Base-by-base conservation (phyloP, 345 rosid species). In the Eucalyptus polyanthemos region DNA sequence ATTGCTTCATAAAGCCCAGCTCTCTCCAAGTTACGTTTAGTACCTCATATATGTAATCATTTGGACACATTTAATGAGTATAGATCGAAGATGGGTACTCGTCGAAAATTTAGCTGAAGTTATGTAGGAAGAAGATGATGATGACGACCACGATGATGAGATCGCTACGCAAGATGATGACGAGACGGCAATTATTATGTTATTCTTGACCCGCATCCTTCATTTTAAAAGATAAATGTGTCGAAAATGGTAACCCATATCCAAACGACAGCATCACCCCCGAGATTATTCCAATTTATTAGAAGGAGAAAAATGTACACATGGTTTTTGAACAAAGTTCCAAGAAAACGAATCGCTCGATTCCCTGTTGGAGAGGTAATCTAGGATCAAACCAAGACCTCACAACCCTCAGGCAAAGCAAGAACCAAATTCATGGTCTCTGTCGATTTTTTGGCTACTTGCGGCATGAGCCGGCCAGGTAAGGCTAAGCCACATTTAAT, bases 351-450 rank as follows among this genome's bases (percentile, higher is more conserved):
- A 76, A 37, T 8, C 3, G 34, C 50, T 53, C 50, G 31, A 16
- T 93, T 88, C 92, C 95, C 94, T 89, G 69, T 15, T 14, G 47
- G 85, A 24, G 12, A 89, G 94, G 95, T 50, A 91, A 94, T 27
- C 19, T 60, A 51, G 83, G 81, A 86, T 47, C 54, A 22, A 88
- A 80, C 21, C 11, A 51, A 29, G 53, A 67, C 94, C 91, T 22
- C 88, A 87, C 83, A 37, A 2, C 80, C 47, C 45, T 37, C 45
- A 11, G 11, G 83, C 47, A 37, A 76, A 37, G 83, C 5, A 37
- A 76, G 83, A 76, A 37, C 83, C 47, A 76, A 76, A 76, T 76
- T 76, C 83, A 76, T 40, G 45, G 83, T 76, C 83, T 37, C 47
- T 76, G 47, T 76, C 47, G 12, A 15, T 5, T 37, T 76, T 76